A percentile compares a stretch with the other conserved stretches of the same genome.
These are phyloP conservation scores for Globisporangium paroecandrum DNA, from an alignment of 352 stramenopile genomes.

Conservation along the genomic window DNA sequence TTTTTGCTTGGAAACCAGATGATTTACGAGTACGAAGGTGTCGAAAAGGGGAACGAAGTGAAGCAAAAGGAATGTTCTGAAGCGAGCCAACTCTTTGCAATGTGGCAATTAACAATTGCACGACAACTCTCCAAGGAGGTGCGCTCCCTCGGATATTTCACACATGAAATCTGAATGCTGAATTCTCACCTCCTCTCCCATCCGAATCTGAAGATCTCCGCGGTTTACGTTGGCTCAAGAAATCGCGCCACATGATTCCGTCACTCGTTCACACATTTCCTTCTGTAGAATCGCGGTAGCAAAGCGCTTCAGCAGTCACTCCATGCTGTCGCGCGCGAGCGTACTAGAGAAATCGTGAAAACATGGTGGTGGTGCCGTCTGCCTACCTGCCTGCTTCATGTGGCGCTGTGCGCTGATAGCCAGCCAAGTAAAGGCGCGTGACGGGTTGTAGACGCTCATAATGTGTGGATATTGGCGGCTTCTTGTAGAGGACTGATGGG, in stretches of 20 bases:
- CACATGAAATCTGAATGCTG: background rate
- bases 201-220: background rate
- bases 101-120: conserved; percentile 3
- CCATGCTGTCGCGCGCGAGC: background rate
- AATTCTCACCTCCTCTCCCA: background rate
- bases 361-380: background rate
- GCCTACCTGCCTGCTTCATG: background rate
- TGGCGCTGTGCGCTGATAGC: background rate
- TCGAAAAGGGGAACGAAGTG: too few species aligned
- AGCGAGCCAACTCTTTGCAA: background rate
- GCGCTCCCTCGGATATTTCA: background rate
- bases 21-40: background rate
- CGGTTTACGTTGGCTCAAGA: background rate
- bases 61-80: background rate
- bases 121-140: background rate
- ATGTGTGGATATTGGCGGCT: background rate
- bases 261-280: background rate
- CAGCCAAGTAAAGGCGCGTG: background rate
- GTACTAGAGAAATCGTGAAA: conserved; percentile 5
- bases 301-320: background rate
- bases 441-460: background rate
- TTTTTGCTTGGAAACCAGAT: background rate
- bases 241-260: background rate
- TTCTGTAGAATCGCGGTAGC: background rate
- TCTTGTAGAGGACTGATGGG: conserved; percentile 4